Conservation (phyloP, 768 basidiomycete species). For the Phanerodontia chrysosporium region DNA sequence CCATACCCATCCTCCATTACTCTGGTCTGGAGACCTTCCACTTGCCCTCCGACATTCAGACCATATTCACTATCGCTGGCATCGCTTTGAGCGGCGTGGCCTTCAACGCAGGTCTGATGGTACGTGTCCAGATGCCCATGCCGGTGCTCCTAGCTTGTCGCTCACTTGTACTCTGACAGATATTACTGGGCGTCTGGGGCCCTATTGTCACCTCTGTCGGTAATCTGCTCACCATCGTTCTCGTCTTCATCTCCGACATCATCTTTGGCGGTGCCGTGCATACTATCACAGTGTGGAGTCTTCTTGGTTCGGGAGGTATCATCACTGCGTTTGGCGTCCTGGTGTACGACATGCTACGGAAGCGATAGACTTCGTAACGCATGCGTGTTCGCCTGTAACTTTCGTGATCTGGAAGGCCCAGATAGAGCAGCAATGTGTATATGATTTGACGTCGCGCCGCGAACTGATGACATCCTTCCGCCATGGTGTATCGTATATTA, state of each 20-base stretch:
- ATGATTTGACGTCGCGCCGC: too few species aligned
- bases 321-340: slow-evolving; percentile 80
- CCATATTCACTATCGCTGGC: slow-evolving; percentile 51
- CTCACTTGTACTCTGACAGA: slow-evolving; percentile 35
- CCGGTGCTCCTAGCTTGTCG: not conserved
- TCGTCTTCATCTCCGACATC: slow-evolving; percentile 79
- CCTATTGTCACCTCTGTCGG: slow-evolving; percentile 87
- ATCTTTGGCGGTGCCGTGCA: slow-evolving; percentile 61
- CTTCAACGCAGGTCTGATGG: slow-evolving; percentile 88
- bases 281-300: slow-evolving; percentile 63
- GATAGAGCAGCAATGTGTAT: too few species aligned
- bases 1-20: slow-evolving; percentile 71
- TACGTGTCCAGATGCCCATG: slow-evolving; percentile 27
- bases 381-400: not conserved
- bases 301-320: slow-evolving; percentile 76
- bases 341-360: slow-evolving; percentile 55
- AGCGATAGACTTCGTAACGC: not conserved
- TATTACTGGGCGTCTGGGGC: slow-evolving; percentile 82
- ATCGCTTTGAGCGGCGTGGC: slow-evolving; percentile 70
- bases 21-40: slow-evolving; percentile 61
- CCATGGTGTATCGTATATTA: slow-evolving; percentile 3
- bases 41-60: slow-evolving; percentile 48
- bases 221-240: slow-evolving; percentile 89
- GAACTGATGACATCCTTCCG: not conserved
- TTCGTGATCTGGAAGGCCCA: too few species aligned